Evolutionary conservation across 2,329 filamentous ascomycete species (phyloP).

Genomic region (Fusarium palustre): DNA sequence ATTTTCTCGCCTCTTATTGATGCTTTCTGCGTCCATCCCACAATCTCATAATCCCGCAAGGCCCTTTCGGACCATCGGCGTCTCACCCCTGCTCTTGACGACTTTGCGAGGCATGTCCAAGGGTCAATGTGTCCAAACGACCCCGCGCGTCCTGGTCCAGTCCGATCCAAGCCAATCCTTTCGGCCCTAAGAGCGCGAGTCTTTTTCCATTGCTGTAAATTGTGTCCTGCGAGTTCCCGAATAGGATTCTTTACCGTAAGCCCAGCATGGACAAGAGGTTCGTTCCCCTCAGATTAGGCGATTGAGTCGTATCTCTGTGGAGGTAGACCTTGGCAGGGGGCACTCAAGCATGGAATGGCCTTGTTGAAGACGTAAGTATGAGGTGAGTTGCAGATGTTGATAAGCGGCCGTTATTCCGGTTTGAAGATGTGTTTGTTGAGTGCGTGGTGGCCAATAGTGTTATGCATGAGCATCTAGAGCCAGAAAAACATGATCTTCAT

Average conservation of each 20-base stretch:
- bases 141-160: slow-evolving; percentile 31
- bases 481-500: slow-evolving; percentile 4
- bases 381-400: slow-evolving; percentile 19
- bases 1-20: slow-evolving; percentile 40
- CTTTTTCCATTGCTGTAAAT: slow-evolving; percentile 22
- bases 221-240: slow-evolving; percentile 26
- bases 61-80: slow-evolving; percentile 27
- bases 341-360: slow-evolving; percentile 19
- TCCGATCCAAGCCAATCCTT: slow-evolving; percentile 30
- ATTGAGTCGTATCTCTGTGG: slow-evolving; percentile 20
- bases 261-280: slow-evolving; percentile 34
- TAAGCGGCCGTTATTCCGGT: slow-evolving; percentile 26
- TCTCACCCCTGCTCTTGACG: slow-evolving; percentile 30
- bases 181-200: slow-evolving; percentile 13
- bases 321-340: slow-evolving; percentile 18
- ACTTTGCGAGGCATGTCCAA: slow-evolving; percentile 19
- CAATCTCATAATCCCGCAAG: slow-evolving; percentile 18
- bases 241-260: slow-evolving; percentile 40
- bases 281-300: slow-evolving; percentile 21
- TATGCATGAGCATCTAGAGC: neutral
- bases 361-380: slow-evolving; percentile 7
- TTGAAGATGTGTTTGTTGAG: slow-evolving; percentile 3
- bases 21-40: slow-evolving; percentile 33
- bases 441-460: slow-evolving; percentile 14
- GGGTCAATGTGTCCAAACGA: slow-evolving; percentile 29